These are phyloP conservation scores for Rhododendron williamsianum DNA, from an alignment of 148 eudicot species.

Conservation along the genomic window DNA sequence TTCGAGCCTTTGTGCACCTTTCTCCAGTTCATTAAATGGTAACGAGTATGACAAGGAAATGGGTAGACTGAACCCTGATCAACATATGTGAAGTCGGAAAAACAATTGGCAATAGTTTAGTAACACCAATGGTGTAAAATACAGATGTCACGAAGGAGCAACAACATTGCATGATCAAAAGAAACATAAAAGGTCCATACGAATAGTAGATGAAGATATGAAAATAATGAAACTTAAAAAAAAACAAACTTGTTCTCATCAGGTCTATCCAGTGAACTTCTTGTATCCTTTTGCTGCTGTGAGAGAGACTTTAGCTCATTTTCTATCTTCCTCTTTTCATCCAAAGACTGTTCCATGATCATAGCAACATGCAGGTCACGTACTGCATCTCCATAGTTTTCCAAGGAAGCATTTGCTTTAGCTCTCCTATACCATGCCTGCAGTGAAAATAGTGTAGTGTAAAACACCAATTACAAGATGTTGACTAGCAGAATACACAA, in stretches of 20 bases:
- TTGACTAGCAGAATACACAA: constrained; percentile 1
- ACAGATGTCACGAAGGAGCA: neutral
- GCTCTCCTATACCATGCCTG: constrained; percentile 98
- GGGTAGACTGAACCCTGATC: neutral
- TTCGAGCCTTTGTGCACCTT: neutral
- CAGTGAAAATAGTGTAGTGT: constrained; percentile 8
- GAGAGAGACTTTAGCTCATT: constrained; percentile 40
- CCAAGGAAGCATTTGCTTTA: constrained; percentile 64
- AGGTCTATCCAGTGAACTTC: constrained; percentile 15
- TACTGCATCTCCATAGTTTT: constrained; percentile 53
- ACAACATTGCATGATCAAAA: neutral
- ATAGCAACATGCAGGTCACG: constrained; percentile 52
- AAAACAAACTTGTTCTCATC: constrained; percentile 18
- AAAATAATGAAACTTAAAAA: constrained; percentile 35
- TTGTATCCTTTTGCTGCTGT: constrained; percentile 17
- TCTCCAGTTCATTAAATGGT: neutral
- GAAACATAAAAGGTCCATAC: neutral
- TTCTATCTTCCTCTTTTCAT: constrained; percentile 72
- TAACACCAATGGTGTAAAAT: neutral
- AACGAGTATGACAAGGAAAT: neutral
- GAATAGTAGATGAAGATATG: constrained; percentile 4
- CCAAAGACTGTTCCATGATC: constrained; percentile 47
- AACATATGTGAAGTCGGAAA: neutral
- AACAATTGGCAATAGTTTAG: neutral
- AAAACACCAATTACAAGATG: neutral